phyloP scores from a whole-genome alignment of 2,329 filamentous ascomycete genomes.

The Ophiocordyceps camponoti-rufipedis region DNA sequence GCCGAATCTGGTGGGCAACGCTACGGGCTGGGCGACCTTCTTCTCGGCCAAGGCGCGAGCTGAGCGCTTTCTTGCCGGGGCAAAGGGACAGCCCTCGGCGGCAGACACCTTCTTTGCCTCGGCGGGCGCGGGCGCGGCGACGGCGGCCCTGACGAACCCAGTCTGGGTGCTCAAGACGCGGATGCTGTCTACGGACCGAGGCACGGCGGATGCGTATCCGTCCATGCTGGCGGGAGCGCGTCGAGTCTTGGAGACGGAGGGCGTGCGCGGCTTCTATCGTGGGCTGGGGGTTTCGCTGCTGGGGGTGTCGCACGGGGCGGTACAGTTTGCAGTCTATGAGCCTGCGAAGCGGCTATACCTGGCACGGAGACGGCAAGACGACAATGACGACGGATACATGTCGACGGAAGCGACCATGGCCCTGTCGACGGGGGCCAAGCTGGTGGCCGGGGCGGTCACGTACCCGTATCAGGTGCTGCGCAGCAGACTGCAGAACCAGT shows the following conservation, averaged over 20 bases:
- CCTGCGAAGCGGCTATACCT: constrained; percentile 40
- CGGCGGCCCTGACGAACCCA: constrained; percentile 75
- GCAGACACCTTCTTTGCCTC: constrained; percentile 70
- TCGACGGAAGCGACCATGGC: constrained; percentile 62
- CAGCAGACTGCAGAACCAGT: constrained; percentile 75
- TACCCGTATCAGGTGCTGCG: constrained; percentile 93
- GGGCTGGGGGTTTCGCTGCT: constrained; percentile 69
- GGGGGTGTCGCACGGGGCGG: constrained; percentile 78
- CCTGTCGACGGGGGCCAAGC: constrained; percentile 64
- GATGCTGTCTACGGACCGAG: constrained; percentile 74
- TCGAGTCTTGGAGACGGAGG: constrained; percentile 53
- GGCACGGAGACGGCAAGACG: constrained; percentile 11
- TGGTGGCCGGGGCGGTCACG: constrained; percentile 74
- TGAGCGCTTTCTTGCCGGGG: constrained; percentile 25
- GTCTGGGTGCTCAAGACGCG: constrained; percentile 98
- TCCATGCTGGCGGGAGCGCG: constrained; percentile 54
- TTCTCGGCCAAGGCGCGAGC: constrained; percentile 56
- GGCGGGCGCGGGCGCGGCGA: constrained; percentile 50
- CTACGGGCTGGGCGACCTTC: constrained; percentile 78
- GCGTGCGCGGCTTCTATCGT: constrained; percentile 66
- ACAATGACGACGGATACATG: constrained; percentile 18
- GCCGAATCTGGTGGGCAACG: constrained; percentile 83
- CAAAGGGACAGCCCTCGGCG: constrained; percentile 17
- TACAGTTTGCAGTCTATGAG: constrained; percentile 95
- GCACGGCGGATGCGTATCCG: constrained; percentile 60